Base-by-base conservation (phyloP, 73 alveolate species). In the Breviolum minutum region DNA sequence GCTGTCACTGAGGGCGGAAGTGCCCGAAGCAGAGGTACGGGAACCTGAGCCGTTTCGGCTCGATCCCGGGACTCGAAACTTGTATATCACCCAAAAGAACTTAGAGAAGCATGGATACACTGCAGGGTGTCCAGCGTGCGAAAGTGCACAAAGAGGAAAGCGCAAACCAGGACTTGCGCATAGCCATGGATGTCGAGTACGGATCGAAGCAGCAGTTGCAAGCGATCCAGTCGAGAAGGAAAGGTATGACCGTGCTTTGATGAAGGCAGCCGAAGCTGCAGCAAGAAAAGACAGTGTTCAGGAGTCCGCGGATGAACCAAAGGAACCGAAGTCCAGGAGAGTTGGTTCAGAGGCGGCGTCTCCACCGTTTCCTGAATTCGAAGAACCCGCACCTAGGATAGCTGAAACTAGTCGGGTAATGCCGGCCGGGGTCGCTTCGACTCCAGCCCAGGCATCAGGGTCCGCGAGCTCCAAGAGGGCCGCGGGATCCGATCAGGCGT, bases 31-130 rank as follows among this genome's bases (percentile, higher is more conserved):
- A 13, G 82, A 19, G 48, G 82, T 71, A 20, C 82, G 82, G 82
- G 82, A 71, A 71, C 82, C 82, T 1, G 82, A 71, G 82, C 82
- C 82, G 82, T 71, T 71, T 71, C 82, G 82, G 82, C 82, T 71
- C 82, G 12, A 71, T 62, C 82, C 82, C 82, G 82, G 13, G 26
- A 71, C 40, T 13, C n/a, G 82, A 0, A 71, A 71, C 30, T 22
- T 71, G 82, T 71, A 71, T 32, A 71, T 71, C n/a, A 71, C 82
- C 32, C 48, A 71, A 71, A 71, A 2, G 82, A 71, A 40, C 54
- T 40, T 3, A 3, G 3, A 40, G 3, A 40, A 40, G 54, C 3
- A 40, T 3, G 54, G 54, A n/a, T 71, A 71, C 32, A 71, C 82
- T 17, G 82, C 82, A 13, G 82, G 82, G 32, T 71, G 82, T 71